Evolutionary conservation across 768 basidiomycete genomes (phyloP).

Genomic region (Lactarius trivialis): DNA sequence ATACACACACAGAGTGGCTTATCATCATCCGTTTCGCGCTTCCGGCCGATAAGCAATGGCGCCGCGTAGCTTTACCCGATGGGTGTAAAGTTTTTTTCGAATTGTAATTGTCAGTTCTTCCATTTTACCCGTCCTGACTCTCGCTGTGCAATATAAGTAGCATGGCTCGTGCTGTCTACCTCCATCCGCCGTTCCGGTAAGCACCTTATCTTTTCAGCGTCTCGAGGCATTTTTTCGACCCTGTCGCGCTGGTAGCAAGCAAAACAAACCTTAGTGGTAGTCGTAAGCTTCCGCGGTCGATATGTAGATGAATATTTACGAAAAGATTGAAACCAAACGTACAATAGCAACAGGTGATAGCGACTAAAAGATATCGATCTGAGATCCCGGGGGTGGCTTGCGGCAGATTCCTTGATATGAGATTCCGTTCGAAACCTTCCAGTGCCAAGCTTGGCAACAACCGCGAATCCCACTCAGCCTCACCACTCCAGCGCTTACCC

Average conservation of each 20-base stretch:
- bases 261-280: neutral
- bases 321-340: neutral
- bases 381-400: neutral
- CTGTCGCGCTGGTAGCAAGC: neutral
- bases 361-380: neutral
- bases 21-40: neutral
- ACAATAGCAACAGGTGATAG: neutral
- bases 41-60: conserved; percentile 3
- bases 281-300: neutral
- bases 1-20: neutral
- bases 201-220: neutral
- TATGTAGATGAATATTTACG: neutral
- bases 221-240: conserved; percentile 3
- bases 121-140: neutral
- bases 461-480: neutral
- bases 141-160: neutral
- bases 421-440: neutral
- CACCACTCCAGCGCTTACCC: conserved; percentile 21
- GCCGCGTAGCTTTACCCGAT: neutral
- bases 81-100: neutral
- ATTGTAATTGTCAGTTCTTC: neutral
- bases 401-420: neutral
- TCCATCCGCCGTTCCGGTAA: neutral
- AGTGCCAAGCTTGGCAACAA: neutral
- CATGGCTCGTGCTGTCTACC: neutral